Percentiles rank a stretch among this genome's conserved stretches.
Conservation (phyloP, 1,284 basidiomycete genomes). For the Bondarzewia mesenterica region DNA sequence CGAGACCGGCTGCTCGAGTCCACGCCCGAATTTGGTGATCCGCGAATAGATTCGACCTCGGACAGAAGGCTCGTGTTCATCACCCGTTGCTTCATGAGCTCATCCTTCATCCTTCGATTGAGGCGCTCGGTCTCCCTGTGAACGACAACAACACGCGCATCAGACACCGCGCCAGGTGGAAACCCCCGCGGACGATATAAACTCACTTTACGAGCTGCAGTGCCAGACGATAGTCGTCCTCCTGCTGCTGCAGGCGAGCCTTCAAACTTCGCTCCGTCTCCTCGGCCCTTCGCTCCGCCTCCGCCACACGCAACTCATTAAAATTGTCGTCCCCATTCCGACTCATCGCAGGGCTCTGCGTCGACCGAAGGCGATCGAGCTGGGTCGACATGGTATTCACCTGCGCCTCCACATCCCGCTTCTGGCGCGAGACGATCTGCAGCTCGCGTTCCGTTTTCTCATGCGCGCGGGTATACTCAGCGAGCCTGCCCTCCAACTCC, state of each 20-base stretch:
- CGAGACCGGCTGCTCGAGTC: conserved; percentile 53
- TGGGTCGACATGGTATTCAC: conserved; percentile 55
- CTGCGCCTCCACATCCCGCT: conserved; percentile 69
- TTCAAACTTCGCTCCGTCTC: conserved; percentile 77
- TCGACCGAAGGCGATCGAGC: conserved; percentile 53
- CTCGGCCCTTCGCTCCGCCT: conserved; percentile 67
- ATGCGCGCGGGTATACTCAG: conserved; percentile 63
- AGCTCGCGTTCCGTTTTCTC: conserved; percentile 71
- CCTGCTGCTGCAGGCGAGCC: conserved; percentile 74
- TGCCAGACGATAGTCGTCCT: conserved; percentile 92
- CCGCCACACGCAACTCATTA: conserved; percentile 49
- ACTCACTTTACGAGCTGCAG: conserved; percentile 88
- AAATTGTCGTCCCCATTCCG: conserved; percentile 19
- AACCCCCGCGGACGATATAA: not conserved
- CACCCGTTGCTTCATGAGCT: conserved; percentile 83
- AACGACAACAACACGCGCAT: conserved; percentile 6
- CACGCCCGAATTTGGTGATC: conserved; percentile 35
- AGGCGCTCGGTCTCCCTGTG: conserved; percentile 95
- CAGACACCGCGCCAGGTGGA: conserved; percentile 1
- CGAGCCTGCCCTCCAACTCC: conserved; percentile 71
- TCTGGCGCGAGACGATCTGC: conserved; percentile 51
- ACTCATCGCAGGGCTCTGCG: conserved; percentile 36
- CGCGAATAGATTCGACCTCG: conserved; percentile 67
- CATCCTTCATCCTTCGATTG: conserved; percentile 95
- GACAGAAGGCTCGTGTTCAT: conserved; percentile 71